These are phyloP conservation scores for Saccharomycopsis fermentans DNA, from an alignment of 805 yeast species.

Conservation along the genomic window DNA sequence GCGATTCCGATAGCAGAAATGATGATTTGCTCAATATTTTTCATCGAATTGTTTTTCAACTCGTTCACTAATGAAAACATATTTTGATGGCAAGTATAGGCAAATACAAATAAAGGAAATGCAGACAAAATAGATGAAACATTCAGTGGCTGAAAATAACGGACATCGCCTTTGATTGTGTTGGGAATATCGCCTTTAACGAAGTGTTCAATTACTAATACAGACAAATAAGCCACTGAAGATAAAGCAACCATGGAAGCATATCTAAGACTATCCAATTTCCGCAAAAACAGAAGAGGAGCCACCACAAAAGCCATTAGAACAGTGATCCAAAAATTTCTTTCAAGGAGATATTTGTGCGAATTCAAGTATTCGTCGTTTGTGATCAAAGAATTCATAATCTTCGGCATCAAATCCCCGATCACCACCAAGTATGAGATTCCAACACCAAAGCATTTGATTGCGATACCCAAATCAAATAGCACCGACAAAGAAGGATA, in stretches of 20 bases:
- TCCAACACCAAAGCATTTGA: constrained; percentile 66
- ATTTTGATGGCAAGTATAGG: constrained; percentile 93
- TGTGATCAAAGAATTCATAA: constrained; percentile 27
- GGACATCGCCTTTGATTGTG: constrained; percentile 38
- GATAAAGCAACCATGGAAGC: constrained; percentile 76
- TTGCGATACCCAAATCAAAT: constrained; percentile 59
- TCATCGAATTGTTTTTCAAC: constrained; percentile 44
- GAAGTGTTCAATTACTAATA: constrained; percentile 67
- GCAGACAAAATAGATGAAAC: constrained; percentile 48
- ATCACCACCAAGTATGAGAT: constrained; percentile 58
- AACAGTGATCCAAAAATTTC: constrained; percentile 53
- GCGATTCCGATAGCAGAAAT: constrained; percentile 49
- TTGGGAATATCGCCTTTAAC: constrained; percentile 43
- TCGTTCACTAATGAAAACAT: constrained; percentile 87
- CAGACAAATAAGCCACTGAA: constrained; percentile 68
- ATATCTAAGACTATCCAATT: constrained; percentile 72
- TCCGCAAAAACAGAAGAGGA: constrained; percentile 59
- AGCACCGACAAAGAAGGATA: constrained; percentile 51
- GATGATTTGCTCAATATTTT: constrained; percentile 38
- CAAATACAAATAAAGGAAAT: constrained; percentile 87
- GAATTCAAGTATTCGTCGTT: constrained; percentile 18
- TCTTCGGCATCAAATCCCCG: constrained; percentile 61
- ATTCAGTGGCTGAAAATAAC: constrained; percentile 37
- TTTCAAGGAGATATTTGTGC: constrained; percentile 25
- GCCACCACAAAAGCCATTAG: constrained; percentile 37